These are phyloP conservation scores for Camelina hispida DNA, from an alignment of 345 rosid genomes.

Conservation along the genomic window DNA sequence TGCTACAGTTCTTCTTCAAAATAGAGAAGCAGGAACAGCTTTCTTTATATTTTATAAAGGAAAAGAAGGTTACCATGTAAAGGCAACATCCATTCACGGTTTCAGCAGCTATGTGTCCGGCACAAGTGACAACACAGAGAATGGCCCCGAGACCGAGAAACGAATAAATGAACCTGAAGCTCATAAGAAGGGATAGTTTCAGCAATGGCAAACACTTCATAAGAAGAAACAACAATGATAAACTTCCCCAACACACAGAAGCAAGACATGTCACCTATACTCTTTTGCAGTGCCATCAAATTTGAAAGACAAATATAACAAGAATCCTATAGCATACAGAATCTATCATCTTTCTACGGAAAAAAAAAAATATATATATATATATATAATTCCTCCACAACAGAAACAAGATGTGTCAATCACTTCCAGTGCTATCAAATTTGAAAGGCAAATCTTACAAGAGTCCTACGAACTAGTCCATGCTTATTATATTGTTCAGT, in stretches of 20 bases:
- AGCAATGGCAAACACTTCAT: too few species aligned
- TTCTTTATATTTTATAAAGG: neutral
- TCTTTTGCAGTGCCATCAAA: conserved; percentile 5
- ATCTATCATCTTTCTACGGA: neutral
- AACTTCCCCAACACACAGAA: neutral
- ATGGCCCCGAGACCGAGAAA: conserved; percentile 69
- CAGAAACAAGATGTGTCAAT: neutral
- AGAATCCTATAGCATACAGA: neutral
- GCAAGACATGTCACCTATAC: neutral
- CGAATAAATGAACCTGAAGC: conserved; percentile 80
- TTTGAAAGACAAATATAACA: conserved; percentile 1
- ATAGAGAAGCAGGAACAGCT: conserved; percentile 9
- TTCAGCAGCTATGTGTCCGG: conserved; percentile 87
- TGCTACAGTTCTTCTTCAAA: neutral
- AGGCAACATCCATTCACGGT: conserved; percentile 88
- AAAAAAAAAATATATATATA: too few species aligned
- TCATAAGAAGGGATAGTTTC: conserved; percentile 2
- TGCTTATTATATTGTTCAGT: neutral
- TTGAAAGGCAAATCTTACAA: neutral
- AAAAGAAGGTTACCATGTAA: conserved; percentile 64
- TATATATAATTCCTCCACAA: neutral
- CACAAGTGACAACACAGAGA: conserved; percentile 73
- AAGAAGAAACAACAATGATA: neutral
- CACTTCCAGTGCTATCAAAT: conserved; percentile 1
- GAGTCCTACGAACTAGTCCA: too few species aligned